Evolutionary conservation across 2,329 filamentous ascomycete genomes (phyloP).

Genomic region (Diaporthe batatas): DNA sequence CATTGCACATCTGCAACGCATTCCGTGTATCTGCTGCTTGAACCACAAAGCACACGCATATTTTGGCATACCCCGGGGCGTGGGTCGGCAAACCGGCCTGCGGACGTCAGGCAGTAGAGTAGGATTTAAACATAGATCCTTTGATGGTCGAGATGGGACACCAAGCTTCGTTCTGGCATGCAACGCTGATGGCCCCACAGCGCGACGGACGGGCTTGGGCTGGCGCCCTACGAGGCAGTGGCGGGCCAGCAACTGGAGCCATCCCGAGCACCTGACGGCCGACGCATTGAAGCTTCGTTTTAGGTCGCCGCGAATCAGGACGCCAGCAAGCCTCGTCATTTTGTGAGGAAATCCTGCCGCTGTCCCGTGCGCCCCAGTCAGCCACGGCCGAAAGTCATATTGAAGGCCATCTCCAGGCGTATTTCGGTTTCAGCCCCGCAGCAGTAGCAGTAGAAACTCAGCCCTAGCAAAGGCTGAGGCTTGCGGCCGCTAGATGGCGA

Average conservation of each 20-base stretch:
- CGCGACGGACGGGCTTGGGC: not conserved
- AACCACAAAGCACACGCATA: not conserved
- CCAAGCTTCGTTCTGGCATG: slow-evolving; percentile 23
- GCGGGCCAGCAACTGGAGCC: not conserved
- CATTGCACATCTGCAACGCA: not conserved
- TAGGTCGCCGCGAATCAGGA: slow-evolving; percentile 8
- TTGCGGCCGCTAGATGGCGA: slow-evolving; percentile 19
- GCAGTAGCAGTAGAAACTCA: not conserved
- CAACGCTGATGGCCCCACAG: not conserved
- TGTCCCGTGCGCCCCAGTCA: not conserved
- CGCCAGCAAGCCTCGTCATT: not conserved
- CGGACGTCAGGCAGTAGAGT: not conserved
- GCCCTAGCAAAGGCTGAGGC: slow-evolving; percentile 31
- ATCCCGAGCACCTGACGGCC: not conserved
- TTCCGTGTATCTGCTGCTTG: not conserved
- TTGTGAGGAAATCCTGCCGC: slow-evolving; percentile 3
- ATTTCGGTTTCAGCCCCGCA: slow-evolving; percentile 26
- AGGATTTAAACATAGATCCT: slow-evolving; percentile 29
- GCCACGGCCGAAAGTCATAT: slow-evolving; percentile 7
- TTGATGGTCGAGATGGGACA: not conserved
- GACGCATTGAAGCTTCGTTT: slow-evolving; percentile 12
- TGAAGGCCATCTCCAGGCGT: not conserved
- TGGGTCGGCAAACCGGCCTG: not conserved
- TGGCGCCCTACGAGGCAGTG: slow-evolving; percentile 14
- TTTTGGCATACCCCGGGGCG: slow-evolving; percentile 7